Base-by-base conservation (phyloP, 2,329 filamentous ascomycete species). In the Drechslerella dactyloides region DNA sequence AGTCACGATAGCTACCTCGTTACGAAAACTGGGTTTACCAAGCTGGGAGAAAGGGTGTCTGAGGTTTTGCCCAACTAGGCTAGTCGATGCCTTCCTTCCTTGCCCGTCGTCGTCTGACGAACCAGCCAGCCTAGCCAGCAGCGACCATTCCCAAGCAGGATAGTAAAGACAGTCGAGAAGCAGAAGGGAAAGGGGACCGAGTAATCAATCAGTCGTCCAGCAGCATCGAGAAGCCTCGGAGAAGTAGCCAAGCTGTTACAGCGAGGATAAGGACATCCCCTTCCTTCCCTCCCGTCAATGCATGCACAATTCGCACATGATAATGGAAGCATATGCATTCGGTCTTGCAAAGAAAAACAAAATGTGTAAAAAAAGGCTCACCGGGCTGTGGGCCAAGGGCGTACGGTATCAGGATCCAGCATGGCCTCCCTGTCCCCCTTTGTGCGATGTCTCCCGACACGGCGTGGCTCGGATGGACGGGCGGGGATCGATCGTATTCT, bases 401-500 rank as follows among this genome's bases (percentile, higher is more conserved):
- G n/a, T n/a, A n/a, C n/a, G n/a, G n/a, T n/a, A 48, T 21, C 46
- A 72, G 68, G 60, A 72, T 72, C 60, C 59, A 40, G 54, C 61
- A 52, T 54, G 40, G 33, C 13, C 19, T 11, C 19, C 8, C 6
- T 17, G n/a, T n/a, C 11, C 23, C 21, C 21, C 56, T 33, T 21
- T 42, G 44, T 40, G 40, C 44, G 40, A 50, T 27, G 24, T 44
- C 24, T 50, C 37, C 57, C 53, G 56, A 50, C 55, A 65, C 60
- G 60, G 60, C 64, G 59, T 65, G 60, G 64, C 42, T 64, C 66
- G 66, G 66, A 70, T 58, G 61, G 50, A 44, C 54, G 54, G 66
- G 48, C 58, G 60, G 68, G 66, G 68, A 72, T 56, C 35, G 35
- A 37, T 51, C 42, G 42, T 65, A 65, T 53, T 13, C n/a, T 21